These are phyloP conservation scores for Amyloporia xantha DNA, from an alignment of 768 basidiomycete genomes.

Conservation along the genomic window DNA sequence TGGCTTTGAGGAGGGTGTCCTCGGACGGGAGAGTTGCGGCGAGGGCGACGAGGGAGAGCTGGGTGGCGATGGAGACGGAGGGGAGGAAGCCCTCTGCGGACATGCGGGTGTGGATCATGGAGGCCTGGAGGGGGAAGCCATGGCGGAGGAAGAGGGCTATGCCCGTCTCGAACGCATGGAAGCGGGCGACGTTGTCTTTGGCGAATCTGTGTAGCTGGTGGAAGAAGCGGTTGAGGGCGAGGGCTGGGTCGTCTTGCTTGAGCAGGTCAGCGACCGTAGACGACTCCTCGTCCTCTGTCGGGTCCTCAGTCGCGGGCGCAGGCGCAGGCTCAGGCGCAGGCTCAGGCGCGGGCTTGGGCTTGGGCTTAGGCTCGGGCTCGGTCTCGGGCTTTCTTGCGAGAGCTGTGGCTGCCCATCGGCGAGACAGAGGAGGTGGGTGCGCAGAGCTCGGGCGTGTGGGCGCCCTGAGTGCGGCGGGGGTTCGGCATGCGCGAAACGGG, in stretches of 20 bases:
- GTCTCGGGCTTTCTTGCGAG: no score
- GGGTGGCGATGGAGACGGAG: conserved; percentile 31
- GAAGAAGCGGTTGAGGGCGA: neutral
- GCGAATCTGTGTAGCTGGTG: neutral
- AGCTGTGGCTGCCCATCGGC: no score
- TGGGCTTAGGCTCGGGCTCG: no score
- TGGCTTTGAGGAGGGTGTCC: conserved; percentile 8
- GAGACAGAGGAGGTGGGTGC: no score
- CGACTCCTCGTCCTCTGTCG: no score
- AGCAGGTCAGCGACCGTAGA: neutral
- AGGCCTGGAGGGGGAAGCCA: conserved; percentile 32
- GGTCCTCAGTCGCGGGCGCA: no score
- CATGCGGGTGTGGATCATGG: conserved; percentile 38
- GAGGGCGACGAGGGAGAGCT: conserved; percentile 32
- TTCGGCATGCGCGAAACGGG: no score
- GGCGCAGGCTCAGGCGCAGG: no score
- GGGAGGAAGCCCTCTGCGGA: conserved; percentile 32
- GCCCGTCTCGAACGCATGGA: conserved; percentile 28
- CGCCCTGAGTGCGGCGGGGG: no score
- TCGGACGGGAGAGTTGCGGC: conserved; percentile 18
- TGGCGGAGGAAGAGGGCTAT: conserved; percentile 36
- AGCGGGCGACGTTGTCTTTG: conserved; percentile 5
- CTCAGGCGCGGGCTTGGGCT: no score
- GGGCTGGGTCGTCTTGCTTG: neutral
- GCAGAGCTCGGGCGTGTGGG: no score